Percentiles rank a stretch among this genome's conserved stretches.
phyloP scores from a whole-genome alignment of 148 eudicot species.

The Persicaria maculosa region DNA sequence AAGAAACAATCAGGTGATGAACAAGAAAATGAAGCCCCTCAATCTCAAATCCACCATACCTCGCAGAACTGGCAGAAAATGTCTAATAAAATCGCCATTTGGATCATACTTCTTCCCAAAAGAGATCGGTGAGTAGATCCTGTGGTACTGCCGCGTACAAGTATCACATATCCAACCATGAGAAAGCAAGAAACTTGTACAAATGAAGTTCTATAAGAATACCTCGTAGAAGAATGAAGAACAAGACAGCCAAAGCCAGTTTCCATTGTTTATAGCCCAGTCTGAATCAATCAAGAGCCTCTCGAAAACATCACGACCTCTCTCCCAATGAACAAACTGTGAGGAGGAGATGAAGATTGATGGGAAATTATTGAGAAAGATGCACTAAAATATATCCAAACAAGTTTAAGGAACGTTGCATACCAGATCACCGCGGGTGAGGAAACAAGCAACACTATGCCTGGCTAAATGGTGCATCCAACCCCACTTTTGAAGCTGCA shows the following conservation, averaged over 20 bases:
- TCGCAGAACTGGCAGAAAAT: slow-evolving; percentile 81
- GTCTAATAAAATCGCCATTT: slow-evolving; percentile 66
- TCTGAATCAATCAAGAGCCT: slow-evolving; percentile 88
- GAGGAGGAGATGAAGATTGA: slow-evolving; percentile 2
- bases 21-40: not conserved
- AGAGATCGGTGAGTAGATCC: slow-evolving; percentile 80
- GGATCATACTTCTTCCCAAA: slow-evolving; percentile 93
- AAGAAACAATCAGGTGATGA: not conserved
- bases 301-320: slow-evolving; percentile 89
- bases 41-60: slow-evolving; percentile 28
- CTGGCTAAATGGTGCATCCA: slow-evolving; percentile 99
- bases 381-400: not conserved
- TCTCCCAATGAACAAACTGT: slow-evolving; percentile 94
- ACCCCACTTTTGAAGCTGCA: slow-evolving; percentile 86
- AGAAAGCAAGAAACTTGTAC: not conserved
- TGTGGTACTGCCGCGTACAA: slow-evolving; percentile 52
- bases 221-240: slow-evolving; percentile 95
- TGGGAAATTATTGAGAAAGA: not conserved
- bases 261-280: slow-evolving; percentile 87
- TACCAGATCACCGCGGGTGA: slow-evolving; percentile 93
- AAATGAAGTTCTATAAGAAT: not conserved
- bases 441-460: slow-evolving; percentile 89
- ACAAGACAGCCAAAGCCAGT: slow-evolving; percentile 96
- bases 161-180: not conserved
- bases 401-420: slow-evolving; percentile 11